Conservation (phyloP, 805 yeast genomes). For the Lipomyces mesembrius region DNA sequence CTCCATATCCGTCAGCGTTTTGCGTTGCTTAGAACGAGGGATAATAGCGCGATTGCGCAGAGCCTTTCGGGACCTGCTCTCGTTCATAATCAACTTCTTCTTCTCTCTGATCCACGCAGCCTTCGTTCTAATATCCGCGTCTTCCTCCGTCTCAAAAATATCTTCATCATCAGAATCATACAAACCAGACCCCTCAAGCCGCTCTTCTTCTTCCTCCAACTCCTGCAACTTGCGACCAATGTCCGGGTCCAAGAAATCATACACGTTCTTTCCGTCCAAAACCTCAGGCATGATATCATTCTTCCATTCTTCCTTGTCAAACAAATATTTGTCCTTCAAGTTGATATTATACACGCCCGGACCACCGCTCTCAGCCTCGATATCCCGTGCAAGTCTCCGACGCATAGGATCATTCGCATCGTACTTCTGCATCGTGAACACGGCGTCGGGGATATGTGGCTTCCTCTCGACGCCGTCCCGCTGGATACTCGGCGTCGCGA, state of each 20-base stretch:
- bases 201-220: constrained; percentile 95
- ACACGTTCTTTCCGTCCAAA: constrained; percentile 93
- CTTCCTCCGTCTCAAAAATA: constrained; percentile 62
- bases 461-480: constrained; percentile 82
- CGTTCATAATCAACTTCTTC: constrained; percentile 90
- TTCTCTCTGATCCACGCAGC: constrained; percentile 95
- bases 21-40: constrained; percentile 73
- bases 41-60: constrained; percentile 87
- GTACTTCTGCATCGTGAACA: constrained; percentile 62
- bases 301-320: constrained; percentile 98
- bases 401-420: constrained; percentile 82
- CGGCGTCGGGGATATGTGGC: constrained; percentile 82
- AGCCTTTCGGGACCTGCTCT: constrained; percentile 83
- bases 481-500: constrained; percentile 75
- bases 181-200: constrained; percentile 90
- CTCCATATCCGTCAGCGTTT: constrained; percentile 76
- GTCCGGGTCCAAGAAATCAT: constrained; percentile 96
- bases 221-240: constrained; percentile 92
- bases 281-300: constrained; percentile 96
- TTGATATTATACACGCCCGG: constrained; percentile 97
- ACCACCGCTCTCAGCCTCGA: constrained; percentile 95
- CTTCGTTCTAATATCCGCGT: constrained; percentile 74
- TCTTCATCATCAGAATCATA: constrained; percentile 82
- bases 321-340: constrained; percentile 85
- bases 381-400: constrained; percentile 79